These are phyloP conservation scores for Gardenia jasminoides DNA, from an alignment of 257 asterid species.

Conservation along the genomic window DNA sequence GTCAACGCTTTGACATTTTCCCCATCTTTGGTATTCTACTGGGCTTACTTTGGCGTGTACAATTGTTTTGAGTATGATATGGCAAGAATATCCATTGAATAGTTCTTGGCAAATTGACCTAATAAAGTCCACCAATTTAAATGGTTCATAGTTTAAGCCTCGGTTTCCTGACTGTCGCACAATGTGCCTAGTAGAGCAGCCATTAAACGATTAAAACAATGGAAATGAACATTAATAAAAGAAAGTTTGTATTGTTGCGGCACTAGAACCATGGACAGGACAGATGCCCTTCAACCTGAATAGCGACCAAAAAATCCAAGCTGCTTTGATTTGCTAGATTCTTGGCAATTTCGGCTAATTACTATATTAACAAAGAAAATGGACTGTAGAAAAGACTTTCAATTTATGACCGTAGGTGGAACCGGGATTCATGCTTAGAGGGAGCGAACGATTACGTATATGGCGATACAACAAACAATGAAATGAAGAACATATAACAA, in stretches of 20 bases:
- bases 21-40: neutral
- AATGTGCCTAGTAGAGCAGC: neutral
- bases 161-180: conserved; percentile 11
- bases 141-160: neutral
- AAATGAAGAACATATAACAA: too few species aligned
- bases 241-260: too few species aligned
- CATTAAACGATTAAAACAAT: neutral
- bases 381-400: neutral
- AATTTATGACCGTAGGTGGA: neutral
- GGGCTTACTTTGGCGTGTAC: too few species aligned
- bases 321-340: conserved; percentile 28
- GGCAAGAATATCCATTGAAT: neutral
- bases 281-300: conserved; percentile 1
- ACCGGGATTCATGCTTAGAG: too few species aligned
- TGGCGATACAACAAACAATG: too few species aligned
- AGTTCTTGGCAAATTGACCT: too few species aligned
- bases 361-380: neutral
- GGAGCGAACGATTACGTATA: too few species aligned
- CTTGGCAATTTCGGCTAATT: conserved; percentile 18
- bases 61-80: too few species aligned
- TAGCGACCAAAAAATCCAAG: neutral
- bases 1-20: neutral
- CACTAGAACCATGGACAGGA: too few species aligned
- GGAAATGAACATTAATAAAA: too few species aligned
- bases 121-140: too few species aligned